Base-by-base conservation (phyloP, 192 early-diverging fungal species). In the Entrophospora sp. region DNA sequence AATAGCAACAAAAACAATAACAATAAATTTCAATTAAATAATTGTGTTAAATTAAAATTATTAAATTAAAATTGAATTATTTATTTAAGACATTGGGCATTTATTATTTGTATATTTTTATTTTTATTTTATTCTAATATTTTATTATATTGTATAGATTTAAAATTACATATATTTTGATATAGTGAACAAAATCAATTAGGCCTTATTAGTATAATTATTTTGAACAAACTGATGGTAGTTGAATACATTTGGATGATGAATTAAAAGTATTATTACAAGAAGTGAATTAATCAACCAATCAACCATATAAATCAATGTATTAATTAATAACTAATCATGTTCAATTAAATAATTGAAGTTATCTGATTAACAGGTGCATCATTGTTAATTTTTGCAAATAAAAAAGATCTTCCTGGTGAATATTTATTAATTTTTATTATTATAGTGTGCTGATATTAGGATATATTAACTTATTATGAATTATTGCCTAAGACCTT, bases 151-250 rank as follows among this genome's bases (percentile, higher is more conserved):
- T 12, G 55, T 25, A 60, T 43, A 16, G 52, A 25, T 13, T 96
- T 84, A 79, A 89, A 89, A 64, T 76, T 95, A 66, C 93, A 96
- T 67, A 84, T 95, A 59, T 94, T 91, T 92, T 95, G 98, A 73
- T 89, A 97, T 31, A 95, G 97, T 42, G 97, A 95, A 0, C 97
- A 99, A 73, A 91, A 65, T 91, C 91, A 4, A 96, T 99, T 68
- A 83, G 97, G 60, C 87, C 92, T 4, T 99, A 97, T 73, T 99
- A 95, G 97, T 77, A 95, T 31, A 99, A 99, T 79, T 99, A 99
- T 68, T 99, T 99, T 86, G 97, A 99, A 71, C 90, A 96, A 59
- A 99, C 97, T 0, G 97, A 99, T 66, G 97, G 89, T 12, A 95
- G 97, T 73, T 67, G 87, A 45, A 73, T 85, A 31, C 74, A 95